Conservation (phyloP, 2,329 filamentous ascomycete species). For the Hymenoscyphus fructigenus region DNA sequence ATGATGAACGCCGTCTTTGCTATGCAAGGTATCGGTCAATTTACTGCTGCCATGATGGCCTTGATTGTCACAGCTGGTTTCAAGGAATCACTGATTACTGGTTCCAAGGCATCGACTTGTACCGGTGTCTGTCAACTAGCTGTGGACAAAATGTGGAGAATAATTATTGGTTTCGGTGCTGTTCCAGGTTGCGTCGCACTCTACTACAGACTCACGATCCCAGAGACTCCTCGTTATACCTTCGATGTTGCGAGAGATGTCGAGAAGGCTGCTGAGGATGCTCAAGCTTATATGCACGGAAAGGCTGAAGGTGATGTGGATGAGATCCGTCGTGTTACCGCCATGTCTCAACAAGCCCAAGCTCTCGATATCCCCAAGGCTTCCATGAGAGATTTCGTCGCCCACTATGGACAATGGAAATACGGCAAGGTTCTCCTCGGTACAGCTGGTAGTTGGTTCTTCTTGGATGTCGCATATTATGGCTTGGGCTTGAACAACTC, state of each 20-base stretch:
- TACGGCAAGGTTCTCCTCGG: conserved; percentile 72
- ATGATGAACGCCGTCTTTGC: conserved; percentile 88
- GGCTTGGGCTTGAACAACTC: conserved; percentile 73
- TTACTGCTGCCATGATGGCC: conserved; percentile 72
- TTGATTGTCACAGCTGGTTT: conserved; percentile 72
- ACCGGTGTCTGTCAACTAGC: conserved; percentile 61
- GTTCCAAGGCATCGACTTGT: conserved; percentile 55
- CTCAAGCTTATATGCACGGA: conserved; percentile 70
- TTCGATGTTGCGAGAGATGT: conserved; percentile 79
- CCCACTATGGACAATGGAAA: conserved; percentile 69
- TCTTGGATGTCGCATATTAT: conserved; percentile 41
- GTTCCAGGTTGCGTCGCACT: conserved; percentile 78
- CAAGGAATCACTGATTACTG: conserved; percentile 58
- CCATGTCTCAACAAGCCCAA: conserved; percentile 52
- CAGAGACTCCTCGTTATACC: conserved; percentile 84
- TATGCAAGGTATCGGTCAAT: conserved; percentile 86
- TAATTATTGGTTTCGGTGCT: conserved; percentile 71
- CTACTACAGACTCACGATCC: conserved; percentile 81
- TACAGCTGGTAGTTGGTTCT: conserved; percentile 84
- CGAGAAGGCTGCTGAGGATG: conserved; percentile 70
- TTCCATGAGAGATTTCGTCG: conserved; percentile 68
- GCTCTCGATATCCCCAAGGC: conserved; percentile 66
- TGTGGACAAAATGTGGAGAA: conserved; percentile 86
- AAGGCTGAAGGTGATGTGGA: conserved; percentile 62
- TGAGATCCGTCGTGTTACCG: conserved; percentile 61